Evolutionary conservation across 139 green algal genomes (phyloP), one percentile per base, ranked within the genome.

Genomic region (Chlorella vulgaris): DNA sequence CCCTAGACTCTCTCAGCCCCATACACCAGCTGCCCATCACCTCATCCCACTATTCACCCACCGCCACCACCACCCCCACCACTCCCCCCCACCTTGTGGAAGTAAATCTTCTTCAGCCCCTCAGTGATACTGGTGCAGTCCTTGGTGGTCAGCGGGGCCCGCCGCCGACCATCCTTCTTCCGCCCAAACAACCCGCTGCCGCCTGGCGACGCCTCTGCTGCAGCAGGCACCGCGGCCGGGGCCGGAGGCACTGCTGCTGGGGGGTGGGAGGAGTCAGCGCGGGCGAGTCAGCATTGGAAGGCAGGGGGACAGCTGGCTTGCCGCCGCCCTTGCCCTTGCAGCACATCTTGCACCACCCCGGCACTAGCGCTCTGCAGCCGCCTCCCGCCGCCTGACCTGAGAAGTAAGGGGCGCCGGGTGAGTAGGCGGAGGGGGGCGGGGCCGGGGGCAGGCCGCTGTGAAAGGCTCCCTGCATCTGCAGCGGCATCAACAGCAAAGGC

Each of bases 21-120:
- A n/a, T n/a, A n/a, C n/a, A n/a, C n/a, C 47, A 58, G 47, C 47
- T 58, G 47, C 47, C 13, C 47, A 10, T 26, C n/a, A 33, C n/a
- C 13, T 8, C n/a, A n/a, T n/a, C n/a, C n/a, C n/a, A n/a, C n/a
- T n/a, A n/a, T n/a, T n/a, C n/a, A n/a, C n/a, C n/a, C n/a, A n/a
- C n/a, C n/a, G n/a, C n/a, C n/a, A n/a, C n/a, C n/a, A n/a, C n/a
- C n/a, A n/a, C n/a, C n/a, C n/a, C n/a, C n/a, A n/a, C n/a, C n/a
- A n/a, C n/a, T n/a, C 36, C 10, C 63, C 60, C 79, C 21, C 62
- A 96, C 89, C 89, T 98, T 99, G 10, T 87, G 75, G 78, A 97
- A 95, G 86, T 99, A 99, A 21, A 99, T 93, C 19, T 87, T 67
- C 77, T 96, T 97, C 29, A 99, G 89, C 3, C 95, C 96, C 58